phyloP scores from a whole-genome alignment of 2,329 filamentous ascomycete genomes.

The Lasiodiplodia sp. region DNA sequence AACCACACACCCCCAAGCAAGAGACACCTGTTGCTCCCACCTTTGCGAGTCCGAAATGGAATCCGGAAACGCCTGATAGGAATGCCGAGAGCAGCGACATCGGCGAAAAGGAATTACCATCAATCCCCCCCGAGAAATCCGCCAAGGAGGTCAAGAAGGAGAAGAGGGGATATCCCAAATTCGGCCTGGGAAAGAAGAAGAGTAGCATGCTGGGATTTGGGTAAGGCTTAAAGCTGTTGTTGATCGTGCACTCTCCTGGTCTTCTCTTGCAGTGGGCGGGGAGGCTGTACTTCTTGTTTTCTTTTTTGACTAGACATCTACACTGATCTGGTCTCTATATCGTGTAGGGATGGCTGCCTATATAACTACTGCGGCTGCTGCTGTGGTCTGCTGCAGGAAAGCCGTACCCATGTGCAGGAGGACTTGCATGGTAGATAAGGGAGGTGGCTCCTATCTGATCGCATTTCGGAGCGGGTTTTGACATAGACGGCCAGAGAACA shows the following conservation, averaged over 20 bases:
- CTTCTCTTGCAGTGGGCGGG: not conserved
- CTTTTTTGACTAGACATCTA: constrained; percentile 9
- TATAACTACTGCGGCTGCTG: not conserved
- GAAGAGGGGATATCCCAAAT: constrained; percentile 61
- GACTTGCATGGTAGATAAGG: not conserved
- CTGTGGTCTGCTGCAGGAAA: not conserved
- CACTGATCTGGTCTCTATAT: constrained; percentile 13
- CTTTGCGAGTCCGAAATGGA: constrained; percentile 18
- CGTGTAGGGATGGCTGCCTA: not conserved
- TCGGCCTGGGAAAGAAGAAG: constrained; percentile 76
- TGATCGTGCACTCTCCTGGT: not conserved
- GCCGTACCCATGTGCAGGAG: not conserved
- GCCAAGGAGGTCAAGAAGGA: constrained; percentile 60
- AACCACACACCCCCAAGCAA: constrained; percentile 4
- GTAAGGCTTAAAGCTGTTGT: not conserved
- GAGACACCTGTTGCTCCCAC: constrained; percentile 8
- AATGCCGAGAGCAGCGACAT: constrained; percentile 8
- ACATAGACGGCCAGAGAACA: not conserved
- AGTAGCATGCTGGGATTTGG: constrained; percentile 27
- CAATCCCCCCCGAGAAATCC: constrained; percentile 30
- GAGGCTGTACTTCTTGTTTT: not conserved
- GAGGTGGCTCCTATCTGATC: not conserved
- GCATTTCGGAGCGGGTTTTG: not conserved
- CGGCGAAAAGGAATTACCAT: constrained; percentile 29
- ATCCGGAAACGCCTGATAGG: constrained; percentile 3